Percentiles rank a stretch among this genome's conserved stretches.
phyloP scores from a whole-genome alignment of 345 rosid genomes.

The Brassica napus region DNA sequence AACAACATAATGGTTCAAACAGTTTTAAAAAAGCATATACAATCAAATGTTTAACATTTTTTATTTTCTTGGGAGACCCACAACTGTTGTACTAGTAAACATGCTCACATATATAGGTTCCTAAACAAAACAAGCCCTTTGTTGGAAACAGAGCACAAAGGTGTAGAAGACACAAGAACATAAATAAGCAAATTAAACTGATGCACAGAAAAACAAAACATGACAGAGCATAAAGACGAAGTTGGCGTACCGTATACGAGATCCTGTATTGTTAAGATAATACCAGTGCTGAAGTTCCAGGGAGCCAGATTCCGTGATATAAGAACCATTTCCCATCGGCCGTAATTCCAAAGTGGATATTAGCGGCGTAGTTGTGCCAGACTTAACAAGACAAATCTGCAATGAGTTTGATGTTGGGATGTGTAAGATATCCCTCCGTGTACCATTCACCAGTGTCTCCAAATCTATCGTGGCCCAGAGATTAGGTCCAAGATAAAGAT shows the following conservation, averaged over 20 bases:
- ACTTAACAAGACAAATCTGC: constrained; percentile 53
- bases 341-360: constrained; percentile 48
- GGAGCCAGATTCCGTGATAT: constrained; percentile 21
- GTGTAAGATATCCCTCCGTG: not conserved
- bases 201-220: too few species aligned
- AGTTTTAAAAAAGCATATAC: too few species aligned
- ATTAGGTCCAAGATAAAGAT: constrained; percentile 35
- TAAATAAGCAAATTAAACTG: too few species aligned
- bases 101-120: too few species aligned
- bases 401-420: not conserved
- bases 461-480: constrained; percentile 25
- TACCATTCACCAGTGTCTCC: fast-evolving
- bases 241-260: not conserved
- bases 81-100: too few species aligned
- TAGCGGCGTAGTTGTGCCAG: constrained; percentile 33
- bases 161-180: too few species aligned
- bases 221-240: not conserved
- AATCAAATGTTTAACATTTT: too few species aligned
- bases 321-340: constrained; percentile 10
- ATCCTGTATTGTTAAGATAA: not conserved
- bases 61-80: too few species aligned
- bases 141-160: too few species aligned
- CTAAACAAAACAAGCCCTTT: too few species aligned
- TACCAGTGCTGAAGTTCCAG: not conserved
- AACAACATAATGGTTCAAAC: too few species aligned